These are phyloP conservation scores for Kodamaea sagamina DNA, from an alignment of 805 yeast genomes.

Conservation along the genomic window DNA sequence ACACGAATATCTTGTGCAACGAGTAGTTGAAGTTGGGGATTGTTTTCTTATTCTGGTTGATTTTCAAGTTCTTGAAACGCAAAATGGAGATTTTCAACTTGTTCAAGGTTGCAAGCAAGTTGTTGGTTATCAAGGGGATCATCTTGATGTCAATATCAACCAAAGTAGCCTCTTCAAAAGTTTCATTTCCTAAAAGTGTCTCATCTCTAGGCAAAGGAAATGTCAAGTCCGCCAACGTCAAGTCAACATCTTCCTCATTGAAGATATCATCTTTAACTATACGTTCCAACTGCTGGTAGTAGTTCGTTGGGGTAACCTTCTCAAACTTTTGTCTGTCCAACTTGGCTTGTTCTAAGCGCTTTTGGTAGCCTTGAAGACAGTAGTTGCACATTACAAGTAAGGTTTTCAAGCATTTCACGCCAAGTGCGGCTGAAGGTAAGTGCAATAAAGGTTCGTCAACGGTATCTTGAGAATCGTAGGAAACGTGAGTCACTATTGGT, in stretches of 20 bases:
- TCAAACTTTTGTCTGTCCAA: constrained; percentile 21
- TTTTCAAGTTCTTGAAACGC: constrained; percentile 23
- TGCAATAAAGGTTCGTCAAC: constrained; percentile 32
- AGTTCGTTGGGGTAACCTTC: constrained; percentile 10
- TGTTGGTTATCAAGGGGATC: constrained; percentile 27
- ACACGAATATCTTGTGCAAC: constrained; percentile 49
- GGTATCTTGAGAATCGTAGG: constrained; percentile 43
- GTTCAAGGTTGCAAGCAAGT: constrained; percentile 31
- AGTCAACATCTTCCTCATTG: constrained; percentile 27
- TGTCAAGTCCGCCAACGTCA: constrained; percentile 23
- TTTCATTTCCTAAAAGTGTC: constrained; percentile 17
- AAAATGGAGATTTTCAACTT: constrained; percentile 23
- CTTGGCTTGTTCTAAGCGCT: constrained; percentile 32
- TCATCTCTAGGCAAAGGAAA: constrained; percentile 20
- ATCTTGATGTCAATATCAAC: constrained; percentile 43
- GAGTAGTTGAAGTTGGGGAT: constrained; percentile 41
- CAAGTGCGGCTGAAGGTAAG: constrained; percentile 28
- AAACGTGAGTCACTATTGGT: constrained; percentile 37
- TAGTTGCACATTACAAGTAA: constrained; percentile 29
- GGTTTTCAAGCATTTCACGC: constrained; percentile 29
- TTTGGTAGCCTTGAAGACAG: constrained; percentile 41
- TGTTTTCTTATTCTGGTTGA: constrained; percentile 10
- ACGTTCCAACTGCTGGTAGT: constrained; percentile 21
- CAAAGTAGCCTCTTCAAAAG: constrained; percentile 26
- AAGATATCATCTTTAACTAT: constrained; percentile 25